These are phyloP conservation scores for Lyophyllum decastes DNA, from an alignment of 768 basidiomycete genomes.

Conservation along the genomic window DNA sequence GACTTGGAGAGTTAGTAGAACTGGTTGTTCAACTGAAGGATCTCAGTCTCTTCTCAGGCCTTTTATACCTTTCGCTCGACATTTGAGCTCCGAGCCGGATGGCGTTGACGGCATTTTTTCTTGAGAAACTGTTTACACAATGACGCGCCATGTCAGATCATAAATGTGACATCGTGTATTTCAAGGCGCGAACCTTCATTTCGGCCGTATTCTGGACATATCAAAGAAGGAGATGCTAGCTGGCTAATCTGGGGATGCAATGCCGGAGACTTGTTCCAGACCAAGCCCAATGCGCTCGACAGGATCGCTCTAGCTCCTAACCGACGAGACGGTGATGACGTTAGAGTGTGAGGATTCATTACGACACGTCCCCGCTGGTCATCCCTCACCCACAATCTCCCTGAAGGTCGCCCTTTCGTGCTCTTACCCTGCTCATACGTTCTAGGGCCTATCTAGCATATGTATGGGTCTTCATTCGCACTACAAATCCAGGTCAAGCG, in stretches of 20 bases:
- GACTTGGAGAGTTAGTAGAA: constrained; percentile 13
- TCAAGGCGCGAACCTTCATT: not conserved
- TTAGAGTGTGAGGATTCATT: not conserved
- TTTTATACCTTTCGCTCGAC: constrained; percentile 3
- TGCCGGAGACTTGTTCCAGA: not conserved
- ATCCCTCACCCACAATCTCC: not conserved
- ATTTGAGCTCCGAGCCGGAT: constrained; percentile 2
- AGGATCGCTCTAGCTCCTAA: not conserved
- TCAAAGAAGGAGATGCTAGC: not conserved
- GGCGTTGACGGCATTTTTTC: not conserved
- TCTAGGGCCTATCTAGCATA: not conserved
- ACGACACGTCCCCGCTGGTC: not conserved
- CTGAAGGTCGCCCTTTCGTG: not conserved
- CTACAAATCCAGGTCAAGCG: not conserved
- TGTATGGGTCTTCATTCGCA: not conserved
- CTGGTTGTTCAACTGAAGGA: constrained; percentile 13
- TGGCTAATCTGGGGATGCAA: not conserved
- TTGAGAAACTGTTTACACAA: not conserved
- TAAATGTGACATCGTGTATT: constrained; percentile 3
- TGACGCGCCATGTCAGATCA: not conserved
- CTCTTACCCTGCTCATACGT: too few species aligned
- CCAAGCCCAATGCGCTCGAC: not conserved
- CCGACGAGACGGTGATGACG: not conserved
- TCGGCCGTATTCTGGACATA: not conserved
- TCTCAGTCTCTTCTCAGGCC: not conserved